Conservation (phyloP, 2,329 filamentous ascomycete genomes). For the Grosmannia serpens region DNA sequence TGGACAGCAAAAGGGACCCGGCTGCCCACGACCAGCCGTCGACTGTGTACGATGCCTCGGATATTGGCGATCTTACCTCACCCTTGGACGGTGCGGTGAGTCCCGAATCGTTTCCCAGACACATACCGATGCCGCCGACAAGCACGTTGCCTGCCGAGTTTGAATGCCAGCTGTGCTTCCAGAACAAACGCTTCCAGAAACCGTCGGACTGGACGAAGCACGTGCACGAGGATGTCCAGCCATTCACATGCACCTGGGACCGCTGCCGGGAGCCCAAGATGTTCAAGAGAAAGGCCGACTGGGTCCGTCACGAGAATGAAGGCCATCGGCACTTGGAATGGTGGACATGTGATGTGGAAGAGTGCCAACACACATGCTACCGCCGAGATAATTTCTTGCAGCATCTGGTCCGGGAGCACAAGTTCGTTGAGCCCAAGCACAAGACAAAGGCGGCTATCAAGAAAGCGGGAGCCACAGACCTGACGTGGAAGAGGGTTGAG, state of each 20-base stretch:
- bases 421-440: slow-evolving; percentile 67
- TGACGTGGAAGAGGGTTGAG: slow-evolving; percentile 68
- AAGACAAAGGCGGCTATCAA: slow-evolving; percentile 66
- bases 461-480: slow-evolving; percentile 44
- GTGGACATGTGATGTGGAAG: slow-evolving; percentile 75
- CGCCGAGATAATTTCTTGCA: slow-evolving; percentile 88
- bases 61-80: slow-evolving; percentile 48
- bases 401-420: slow-evolving; percentile 85
- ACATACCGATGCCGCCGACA: slow-evolving; percentile 74
- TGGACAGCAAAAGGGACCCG: slow-evolving; percentile 48
- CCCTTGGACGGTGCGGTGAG: slow-evolving; percentile 57
- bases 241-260: slow-evolving; percentile 85
- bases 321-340: slow-evolving; percentile 80
- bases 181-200: slow-evolving; percentile 74
- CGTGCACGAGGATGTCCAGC: slow-evolving; percentile 85
- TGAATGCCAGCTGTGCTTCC: slow-evolving; percentile 81
- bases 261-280: slow-evolving; percentile 75
- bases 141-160: slow-evolving; percentile 71
- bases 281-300: slow-evolving; percentile 92
- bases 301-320: slow-evolving; percentile 91
- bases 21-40: slow-evolving; percentile 46
- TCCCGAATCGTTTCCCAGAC: slow-evolving; percentile 63
- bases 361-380: slow-evolving; percentile 73
- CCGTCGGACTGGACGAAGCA: slow-evolving; percentile 97
- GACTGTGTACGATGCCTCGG: slow-evolving; percentile 43